Evolutionary conservation across 1,284 basidiomycete species (phyloP), one percentile per base, ranked within the genome.

Genomic region (Exobasidium rhododendri): DNA sequence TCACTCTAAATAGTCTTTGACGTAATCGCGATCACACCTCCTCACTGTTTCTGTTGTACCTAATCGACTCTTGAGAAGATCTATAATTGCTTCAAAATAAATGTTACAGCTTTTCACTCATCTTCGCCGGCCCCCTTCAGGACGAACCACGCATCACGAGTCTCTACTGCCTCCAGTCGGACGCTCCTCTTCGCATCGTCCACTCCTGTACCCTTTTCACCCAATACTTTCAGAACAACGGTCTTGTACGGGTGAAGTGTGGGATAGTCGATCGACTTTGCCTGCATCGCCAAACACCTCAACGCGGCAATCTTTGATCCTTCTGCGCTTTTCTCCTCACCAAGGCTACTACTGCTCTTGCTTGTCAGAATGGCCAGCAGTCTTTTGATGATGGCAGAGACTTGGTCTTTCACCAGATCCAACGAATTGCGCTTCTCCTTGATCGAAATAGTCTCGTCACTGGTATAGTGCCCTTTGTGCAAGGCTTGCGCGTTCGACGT

Each of bases 221-320:
- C 88, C 28, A 99, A 83, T 60, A 88, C 86, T 35, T 86, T 86
- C 54, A 97, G 80, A 7, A 97, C 90, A 0, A 78, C 80, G 1
- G 84, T 68, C 80, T 90, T 94, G 72, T 86, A 84, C 4, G 87
- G 86, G 72, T 91, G 89, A 58, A 96, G 82, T 24, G 88, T 82
- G 70, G 90, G 88, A 79, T 89, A 93, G 52, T 88, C 86, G 58
- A 94, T 86, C 26, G 86, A 84, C 53, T 82, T 84, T 0, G 91
- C 92, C 54, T 97, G 80, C 7, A 86, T 81, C 0, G 84, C 85
- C 3, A 98, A 82, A 69, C 88, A 90, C 29, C 84, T 84, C 61
- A 98, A 82, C 0, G 94, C 90, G 3, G 87, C 84, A 1, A 86
- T 83, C 30, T 94, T 86, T 10, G 92, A 88, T 66, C 84, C 88